Evolutionary conservation across 208 protist species (phyloP).

Genomic region (Polymyxa betae): DNA sequence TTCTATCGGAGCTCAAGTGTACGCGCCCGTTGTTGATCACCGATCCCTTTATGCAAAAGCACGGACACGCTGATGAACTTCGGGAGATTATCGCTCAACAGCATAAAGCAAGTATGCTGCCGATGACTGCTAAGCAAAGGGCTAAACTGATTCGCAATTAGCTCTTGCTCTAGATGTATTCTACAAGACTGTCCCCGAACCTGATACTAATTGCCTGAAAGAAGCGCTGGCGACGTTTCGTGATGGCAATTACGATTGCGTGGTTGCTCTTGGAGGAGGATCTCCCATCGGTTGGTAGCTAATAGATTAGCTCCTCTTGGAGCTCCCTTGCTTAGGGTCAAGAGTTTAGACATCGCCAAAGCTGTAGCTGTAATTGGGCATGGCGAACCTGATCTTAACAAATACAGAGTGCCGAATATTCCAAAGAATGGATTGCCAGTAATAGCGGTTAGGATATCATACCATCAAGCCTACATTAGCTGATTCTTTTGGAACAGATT

Average conservation of each 20-base stretch:
- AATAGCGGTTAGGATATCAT: conserved; percentile 66
- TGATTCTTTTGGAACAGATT: conserved; percentile 58
- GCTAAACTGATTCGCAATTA: too few relatives aligned
- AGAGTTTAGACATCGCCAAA: too few relatives aligned
- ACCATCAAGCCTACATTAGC: conserved; percentile 56
- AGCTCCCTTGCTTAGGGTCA: too few relatives aligned
- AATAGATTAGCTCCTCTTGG: too few relatives aligned
- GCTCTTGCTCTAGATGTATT: background rate
- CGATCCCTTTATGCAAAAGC: background rate
- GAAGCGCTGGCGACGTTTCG: background rate
- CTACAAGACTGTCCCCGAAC: background rate
- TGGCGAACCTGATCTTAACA: background rate
- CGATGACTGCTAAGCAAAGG: too few relatives aligned
- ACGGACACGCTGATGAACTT: background rate
- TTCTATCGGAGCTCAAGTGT: background rate
- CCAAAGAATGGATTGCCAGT: conserved; percentile 62
- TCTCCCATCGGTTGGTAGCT: conserved; percentile 72
- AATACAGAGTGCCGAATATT: background rate
- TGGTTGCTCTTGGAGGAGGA: conserved; percentile 69
- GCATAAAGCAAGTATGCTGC: too few relatives aligned
- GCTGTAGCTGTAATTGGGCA: conserved; percentile 59
- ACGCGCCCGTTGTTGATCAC: background rate
- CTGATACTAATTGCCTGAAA: background rate
- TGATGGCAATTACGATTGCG: conserved; percentile 48
- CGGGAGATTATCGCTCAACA: background rate